Evolutionary conservation across 78 protist species (phyloP).

Genomic region (slime mould (Dictyostelium discoideum)): DNA sequence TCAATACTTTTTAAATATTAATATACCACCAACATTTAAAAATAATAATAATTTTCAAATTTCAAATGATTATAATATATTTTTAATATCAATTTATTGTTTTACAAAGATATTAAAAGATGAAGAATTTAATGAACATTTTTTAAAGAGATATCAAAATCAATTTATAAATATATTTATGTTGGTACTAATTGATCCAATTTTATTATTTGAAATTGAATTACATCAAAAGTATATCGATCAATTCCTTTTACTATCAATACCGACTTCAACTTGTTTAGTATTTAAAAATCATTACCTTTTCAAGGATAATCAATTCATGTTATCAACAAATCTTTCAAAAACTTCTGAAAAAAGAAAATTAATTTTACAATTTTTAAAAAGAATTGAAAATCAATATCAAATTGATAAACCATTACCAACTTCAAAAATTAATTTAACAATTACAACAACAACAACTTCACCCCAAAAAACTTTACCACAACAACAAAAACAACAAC

Average conservation of each 20-base stretch:
- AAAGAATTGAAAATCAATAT: constrained; percentile 13
- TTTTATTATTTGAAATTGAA: background rate
- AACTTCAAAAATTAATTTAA: no score
- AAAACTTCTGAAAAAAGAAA: background rate
- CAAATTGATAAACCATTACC: constrained; percentile 10
- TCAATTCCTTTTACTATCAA: background rate
- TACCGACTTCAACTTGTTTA: background rate
- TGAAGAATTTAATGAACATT: background rate
- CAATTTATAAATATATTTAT: background rate
- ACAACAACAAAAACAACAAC: background rate
- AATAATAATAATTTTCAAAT: background rate
- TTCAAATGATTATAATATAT: background rate
- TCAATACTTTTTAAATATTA: background rate
- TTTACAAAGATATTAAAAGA: constrained; percentile 1
- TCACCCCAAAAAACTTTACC: background rate
- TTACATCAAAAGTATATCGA: background rate
- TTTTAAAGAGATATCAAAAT: background rate
- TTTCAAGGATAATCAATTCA: background rate
- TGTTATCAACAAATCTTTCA: background rate
- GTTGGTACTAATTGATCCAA: background rate
- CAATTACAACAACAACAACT: background rate
- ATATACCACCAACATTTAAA: background rate
- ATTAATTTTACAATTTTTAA: background rate
- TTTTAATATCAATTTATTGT: constrained; percentile 9
- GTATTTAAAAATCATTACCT: background rate